Evolutionary conservation across 371 early-diverging fungal species (phyloP), one percentile per base, ranked within the genome.

Genomic region (Capniomyces stellatus): DNA sequence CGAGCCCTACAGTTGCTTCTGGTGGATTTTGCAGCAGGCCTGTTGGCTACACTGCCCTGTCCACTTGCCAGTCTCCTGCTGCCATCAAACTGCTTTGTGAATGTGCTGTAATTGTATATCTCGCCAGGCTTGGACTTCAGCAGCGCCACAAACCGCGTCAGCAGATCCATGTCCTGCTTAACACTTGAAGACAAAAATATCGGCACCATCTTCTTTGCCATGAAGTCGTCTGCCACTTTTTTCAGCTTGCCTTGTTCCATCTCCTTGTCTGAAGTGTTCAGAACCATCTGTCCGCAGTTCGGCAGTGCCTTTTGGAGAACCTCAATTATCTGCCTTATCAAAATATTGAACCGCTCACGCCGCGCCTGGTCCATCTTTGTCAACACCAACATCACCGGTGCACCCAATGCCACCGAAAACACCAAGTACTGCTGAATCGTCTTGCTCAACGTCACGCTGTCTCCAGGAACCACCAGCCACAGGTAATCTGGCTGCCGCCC

Each of bases 321-420:
- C 22, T 31, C 55, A 40, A 62, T 27, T n/a, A 67, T 55, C 22
- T 57, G 48, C 21, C 51, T 57, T 62, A 65, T 65, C 55, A 67
- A 51, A 1, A 30, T 40, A 1, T 52, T 55, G 46, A 62, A 62
- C 19, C 43, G 35, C 2, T 51, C 35, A 53, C 60, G 62, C 19
- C 41, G 52, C 2, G 63, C 63, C 29, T 59, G 31, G 40, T 69
- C 69, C 61, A 69, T 60, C 55, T 69, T 69, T 40, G 69, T 67
- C 25, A 69, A 31, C 1, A 57, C 62, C 23, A 69, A 50, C 48
- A 58, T 49, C 22, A 68, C 31, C 10, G 69, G 69, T 51, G 60
- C 51, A 1, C 41, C 23, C 21, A 69, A 52, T 3, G 61, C 59
- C 0, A 60, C 55, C 0, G 63, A 61, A 31, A 64, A 57, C 4